phyloP scores from a whole-genome alignment of 257 asterid genomes.

The Gardenia jasminoides region DNA sequence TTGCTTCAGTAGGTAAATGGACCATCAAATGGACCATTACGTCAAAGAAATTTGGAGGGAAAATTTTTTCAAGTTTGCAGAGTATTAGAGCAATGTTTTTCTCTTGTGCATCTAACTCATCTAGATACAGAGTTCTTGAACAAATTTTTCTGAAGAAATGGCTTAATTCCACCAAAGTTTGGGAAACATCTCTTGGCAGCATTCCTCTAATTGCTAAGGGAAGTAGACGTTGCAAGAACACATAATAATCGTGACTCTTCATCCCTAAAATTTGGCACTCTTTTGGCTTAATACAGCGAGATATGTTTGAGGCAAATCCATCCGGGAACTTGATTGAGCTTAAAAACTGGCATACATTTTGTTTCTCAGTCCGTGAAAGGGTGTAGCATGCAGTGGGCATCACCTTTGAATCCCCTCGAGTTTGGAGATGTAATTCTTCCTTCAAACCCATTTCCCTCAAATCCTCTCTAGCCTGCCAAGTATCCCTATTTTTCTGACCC shows the following conservation, averaged over 20 bases:
- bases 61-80: neutral
- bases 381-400: neutral
- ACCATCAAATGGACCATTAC: no score
- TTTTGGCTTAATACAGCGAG: neutral
- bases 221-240: neutral
- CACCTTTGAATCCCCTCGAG: neutral
- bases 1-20: conserved; percentile 4
- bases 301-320: conserved; percentile 6
- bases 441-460: no score
- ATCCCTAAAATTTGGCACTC: no score
- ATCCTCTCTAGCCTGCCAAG: neutral
- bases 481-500: neutral
- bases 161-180: neutral
- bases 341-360: neutral
- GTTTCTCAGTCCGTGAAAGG: neutral
- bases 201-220: no score
- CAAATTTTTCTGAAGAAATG: conserved; percentile 5
- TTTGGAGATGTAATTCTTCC: neutral
- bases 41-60: neutral
- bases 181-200: neutral
- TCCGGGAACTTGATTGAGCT: neutral
- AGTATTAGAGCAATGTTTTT: neutral
- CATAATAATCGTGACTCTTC: conserved; percentile 7
- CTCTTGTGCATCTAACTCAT: neutral
- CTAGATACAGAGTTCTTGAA: neutral